These are phyloP conservation scores for Pleurotus djamor DNA, from an alignment of 768 basidiomycete species.

Conservation along the genomic window DNA sequence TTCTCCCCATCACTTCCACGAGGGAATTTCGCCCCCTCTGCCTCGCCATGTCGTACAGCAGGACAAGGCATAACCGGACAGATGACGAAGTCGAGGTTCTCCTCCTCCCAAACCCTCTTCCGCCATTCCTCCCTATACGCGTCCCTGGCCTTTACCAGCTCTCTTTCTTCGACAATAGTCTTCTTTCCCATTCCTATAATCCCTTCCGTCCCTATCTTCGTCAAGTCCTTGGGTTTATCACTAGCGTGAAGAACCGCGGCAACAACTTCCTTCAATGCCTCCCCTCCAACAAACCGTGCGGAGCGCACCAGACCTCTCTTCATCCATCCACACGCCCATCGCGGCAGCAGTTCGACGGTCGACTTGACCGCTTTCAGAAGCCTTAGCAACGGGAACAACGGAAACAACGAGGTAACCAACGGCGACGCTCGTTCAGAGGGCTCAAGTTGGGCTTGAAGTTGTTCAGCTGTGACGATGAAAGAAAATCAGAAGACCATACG, in stretches of 20 bases:
- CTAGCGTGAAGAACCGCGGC: conserved; percentile 29
- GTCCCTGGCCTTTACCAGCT: conserved; percentile 38
- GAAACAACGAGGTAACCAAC: too few species aligned
- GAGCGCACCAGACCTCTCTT: too few species aligned
- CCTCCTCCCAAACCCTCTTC: conserved; percentile 26
- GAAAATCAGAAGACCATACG: neutral
- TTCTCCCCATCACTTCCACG: conserved; percentile 23
- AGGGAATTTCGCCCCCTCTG: conserved; percentile 50
- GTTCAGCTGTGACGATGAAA: conserved; percentile 32
- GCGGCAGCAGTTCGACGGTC: too few species aligned
- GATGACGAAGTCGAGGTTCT: conserved; percentile 10
- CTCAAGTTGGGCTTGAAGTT: conserved; percentile 31
- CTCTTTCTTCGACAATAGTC: conserved; percentile 47
- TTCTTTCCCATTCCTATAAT: conserved; percentile 20
- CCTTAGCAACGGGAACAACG: too few species aligned
- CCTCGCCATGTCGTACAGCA: conserved; percentile 51
- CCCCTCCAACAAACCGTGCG: too few species aligned
- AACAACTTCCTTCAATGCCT: too few species aligned
- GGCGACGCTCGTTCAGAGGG: conserved; percentile 19
- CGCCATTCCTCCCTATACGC: conserved; percentile 25
- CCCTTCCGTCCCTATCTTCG: too few species aligned
- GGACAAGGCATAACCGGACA: conserved; percentile 50
- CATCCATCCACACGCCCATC: too few species aligned
- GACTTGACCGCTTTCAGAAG: too few species aligned
- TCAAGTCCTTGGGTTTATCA: too few species aligned